Base-by-base conservation (phyloP, 495 filamentous ascomycete genomes). In the Pyronema omphalodes region DNA sequence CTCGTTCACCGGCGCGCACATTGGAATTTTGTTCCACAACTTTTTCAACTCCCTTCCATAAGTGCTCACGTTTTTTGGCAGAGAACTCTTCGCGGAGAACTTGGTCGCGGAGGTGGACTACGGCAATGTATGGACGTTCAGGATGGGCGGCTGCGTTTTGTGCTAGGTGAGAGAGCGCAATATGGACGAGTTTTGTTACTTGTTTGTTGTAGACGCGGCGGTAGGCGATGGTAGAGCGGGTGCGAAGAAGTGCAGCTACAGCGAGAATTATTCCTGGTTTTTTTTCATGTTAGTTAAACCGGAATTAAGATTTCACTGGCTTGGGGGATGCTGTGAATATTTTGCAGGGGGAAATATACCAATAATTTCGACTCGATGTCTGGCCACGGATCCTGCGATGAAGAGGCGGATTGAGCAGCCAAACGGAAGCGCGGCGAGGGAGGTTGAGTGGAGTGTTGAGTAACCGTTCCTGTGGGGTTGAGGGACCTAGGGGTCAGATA, bases 21-120 rank as follows among this genome's bases (percentile, higher is more conserved):
- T 98, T 98, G 51, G 85, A 80, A 61, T 98, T 98, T 62, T 77
- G 78, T 70, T 96, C 93, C 1, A 98, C 88, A 41, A 95, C 80
- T 19, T 71, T 75, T 53, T 76, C 74, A 35, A 98, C 91, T 36
- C 77, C 77, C 48, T 77, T 72, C 91, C 91, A 96, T 17, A 98
- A 66, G 51, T 75, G 73, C 65, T 85, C 79, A 12, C 91, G 76
- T 57, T 83, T 75, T 40, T 71, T 72, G 19, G 85, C 75, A 7
- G 75, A 78, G 62, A 94, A 83, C 61, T 94, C 82, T 35, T 82
- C 80, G 14, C 88, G 74, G 12, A 98, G 72, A 11, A 98, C 81
- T 62, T 94, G 91, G 59, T 98, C 91, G 17, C 91, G 75, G 37
- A 98, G 72, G 64, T 95, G 89, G 0, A 84, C 85, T 51, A 94